Evolutionary conservation across 805 yeast species (phyloP).

Genomic region (Komagataella populi): DNA sequence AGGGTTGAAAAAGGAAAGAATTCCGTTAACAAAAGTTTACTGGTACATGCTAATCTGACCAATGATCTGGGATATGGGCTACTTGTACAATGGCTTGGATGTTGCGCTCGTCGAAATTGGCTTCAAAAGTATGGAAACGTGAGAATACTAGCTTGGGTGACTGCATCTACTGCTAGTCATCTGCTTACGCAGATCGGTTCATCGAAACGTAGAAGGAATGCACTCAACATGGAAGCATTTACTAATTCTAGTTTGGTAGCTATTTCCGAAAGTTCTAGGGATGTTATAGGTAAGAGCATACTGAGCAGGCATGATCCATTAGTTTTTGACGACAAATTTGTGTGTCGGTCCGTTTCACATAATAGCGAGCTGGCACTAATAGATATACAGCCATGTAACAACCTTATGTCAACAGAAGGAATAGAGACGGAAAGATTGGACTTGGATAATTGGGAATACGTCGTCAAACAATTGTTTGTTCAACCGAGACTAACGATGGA

Average conservation of each 20-base stretch:
- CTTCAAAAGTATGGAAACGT: conserved; percentile 53
- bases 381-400: neutral
- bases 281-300: neutral
- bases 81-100: conserved; percentile 60
- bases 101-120: conserved; percentile 64
- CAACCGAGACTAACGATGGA: conserved; percentile 25
- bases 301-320: neutral
- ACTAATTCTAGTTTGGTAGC: conserved; percentile 49
- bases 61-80: conserved; percentile 47
- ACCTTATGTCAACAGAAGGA: neutral
- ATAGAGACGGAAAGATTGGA: neutral
- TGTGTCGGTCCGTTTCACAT: neutral
- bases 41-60: conserved; percentile 16
- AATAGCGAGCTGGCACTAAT: neutral
- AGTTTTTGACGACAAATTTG: neutral
- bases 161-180: conserved; percentile 46
- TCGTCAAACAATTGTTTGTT: conserved; percentile 47
- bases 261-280: conserved; percentile 9
- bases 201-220: conserved; percentile 40
- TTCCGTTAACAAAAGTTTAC: conserved; percentile 13
- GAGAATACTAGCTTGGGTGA: conserved; percentile 58
- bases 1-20: conserved; percentile 1
- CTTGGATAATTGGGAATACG: conserved; percentile 49
- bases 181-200: conserved; percentile 43
- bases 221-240: conserved; percentile 52